phyloP scores from a whole-genome alignment of 2,329 filamentous ascomycete genomes.

The Shiraia sp. region DNA sequence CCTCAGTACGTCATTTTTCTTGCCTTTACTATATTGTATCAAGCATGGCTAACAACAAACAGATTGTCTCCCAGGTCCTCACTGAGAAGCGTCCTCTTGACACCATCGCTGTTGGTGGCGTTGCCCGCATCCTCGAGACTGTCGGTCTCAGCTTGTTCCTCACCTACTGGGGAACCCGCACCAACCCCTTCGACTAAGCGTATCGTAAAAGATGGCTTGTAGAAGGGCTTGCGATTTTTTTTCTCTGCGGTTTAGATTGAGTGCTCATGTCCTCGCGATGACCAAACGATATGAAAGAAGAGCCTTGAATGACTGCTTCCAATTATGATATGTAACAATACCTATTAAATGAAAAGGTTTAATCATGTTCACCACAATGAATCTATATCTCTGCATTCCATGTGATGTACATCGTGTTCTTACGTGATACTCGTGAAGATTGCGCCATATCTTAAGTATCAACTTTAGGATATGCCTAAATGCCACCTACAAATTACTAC shows the following conservation, averaged over 20 bases:
- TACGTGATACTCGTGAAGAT: too few species aligned
- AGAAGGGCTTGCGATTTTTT: constrained; percentile 26
- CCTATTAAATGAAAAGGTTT: constrained; percentile 18
- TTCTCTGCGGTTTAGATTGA: constrained; percentile 34
- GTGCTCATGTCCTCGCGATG: constrained; percentile 17
- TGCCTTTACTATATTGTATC: not conserved
- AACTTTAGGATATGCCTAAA: too few species aligned
- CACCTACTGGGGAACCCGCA: constrained; percentile 96
- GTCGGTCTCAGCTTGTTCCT: constrained; percentile 89
- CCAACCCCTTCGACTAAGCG: constrained; percentile 82
- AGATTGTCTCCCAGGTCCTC: constrained; percentile 87
- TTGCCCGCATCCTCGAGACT: constrained; percentile 89
- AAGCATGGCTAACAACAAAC: constrained; percentile 21
- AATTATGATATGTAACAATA: constrained; percentile 37
- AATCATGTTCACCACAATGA: constrained; percentile 3
- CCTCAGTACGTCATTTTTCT: constrained; percentile 66
- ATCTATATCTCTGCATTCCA: too few species aligned
- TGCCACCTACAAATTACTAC: too few species aligned
- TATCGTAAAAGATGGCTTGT: constrained; percentile 13
- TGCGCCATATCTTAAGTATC: too few species aligned
- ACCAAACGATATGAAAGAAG: constrained; percentile 28
- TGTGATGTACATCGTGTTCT: too few species aligned
- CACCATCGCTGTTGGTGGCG: constrained; percentile 80
- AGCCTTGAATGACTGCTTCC: constrained; percentile 19
- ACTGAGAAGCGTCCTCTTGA: constrained; percentile 91